Percentiles rank a stretch among this genome's conserved stretches.
phyloP scores from a whole-genome alignment of 2,329 filamentous ascomycete species.

The Curvularia sp. region DNA sequence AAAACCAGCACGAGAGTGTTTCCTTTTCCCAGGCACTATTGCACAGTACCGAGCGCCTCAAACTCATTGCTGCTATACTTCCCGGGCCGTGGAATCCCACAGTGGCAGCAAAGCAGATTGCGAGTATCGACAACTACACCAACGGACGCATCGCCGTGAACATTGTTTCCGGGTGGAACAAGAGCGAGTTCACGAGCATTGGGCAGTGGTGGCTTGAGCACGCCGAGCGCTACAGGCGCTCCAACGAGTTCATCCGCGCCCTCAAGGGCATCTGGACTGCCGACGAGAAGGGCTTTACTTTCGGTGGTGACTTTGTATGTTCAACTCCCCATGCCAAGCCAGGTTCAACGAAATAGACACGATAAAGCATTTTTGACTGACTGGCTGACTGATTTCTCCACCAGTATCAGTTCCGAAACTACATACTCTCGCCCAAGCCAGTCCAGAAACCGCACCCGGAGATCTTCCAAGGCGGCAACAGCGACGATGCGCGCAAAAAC shows the following conservation, averaged over 20 bases:
- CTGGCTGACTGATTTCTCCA: background rate
- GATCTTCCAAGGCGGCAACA: constrained; percentile 63
- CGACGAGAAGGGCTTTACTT: constrained; percentile 56
- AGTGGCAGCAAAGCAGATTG: constrained; percentile 62
- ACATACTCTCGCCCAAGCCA: constrained; percentile 60
- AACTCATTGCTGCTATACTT: constrained; percentile 61
- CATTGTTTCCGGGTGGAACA: constrained; percentile 63
- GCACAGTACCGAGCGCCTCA: constrained; percentile 57
- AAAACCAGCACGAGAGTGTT: constrained; percentile 61
- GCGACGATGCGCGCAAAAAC: constrained; percentile 59
- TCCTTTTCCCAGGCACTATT: constrained; percentile 60
- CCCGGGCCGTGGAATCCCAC: constrained; percentile 52
- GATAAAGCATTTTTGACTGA: background rate
- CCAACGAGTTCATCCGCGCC: constrained; percentile 60
- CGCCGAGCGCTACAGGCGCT: constrained; percentile 60
- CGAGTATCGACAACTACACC: constrained; percentile 61
- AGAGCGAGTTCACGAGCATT: constrained; percentile 60
- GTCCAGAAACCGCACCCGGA: constrained; percentile 59
- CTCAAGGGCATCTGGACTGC: constrained; percentile 61
- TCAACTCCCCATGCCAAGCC: background rate
- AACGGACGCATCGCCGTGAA: constrained; percentile 62
- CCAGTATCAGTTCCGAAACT: constrained; percentile 60
- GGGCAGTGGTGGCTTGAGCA: constrained; percentile 65
- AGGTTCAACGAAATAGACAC: background rate
- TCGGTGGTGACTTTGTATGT: constrained; percentile 56